Evolutionary conservation across 306 rosid genomes (phyloP), one percentile per base, ranked within the genome.

Genomic region (Quercus alba): DNA sequence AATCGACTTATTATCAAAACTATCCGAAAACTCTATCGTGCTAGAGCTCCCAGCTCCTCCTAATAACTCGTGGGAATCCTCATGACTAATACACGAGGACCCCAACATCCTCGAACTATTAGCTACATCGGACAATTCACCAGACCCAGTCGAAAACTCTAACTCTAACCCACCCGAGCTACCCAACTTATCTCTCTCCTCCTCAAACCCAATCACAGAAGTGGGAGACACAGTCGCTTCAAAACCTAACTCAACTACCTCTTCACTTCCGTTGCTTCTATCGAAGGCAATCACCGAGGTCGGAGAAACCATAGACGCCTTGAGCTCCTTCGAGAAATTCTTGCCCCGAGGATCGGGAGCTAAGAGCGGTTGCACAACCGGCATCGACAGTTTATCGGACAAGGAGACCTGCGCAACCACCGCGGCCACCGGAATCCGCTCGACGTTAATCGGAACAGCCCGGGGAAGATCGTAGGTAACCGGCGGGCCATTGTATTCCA

Each of bases 331-430:
- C 5, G 94, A 92, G 74, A 93, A 87, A 56, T 81, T 77, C 20
- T 83, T 90, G 63, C 73, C 57, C 41, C 83, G 75, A 57, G 81
- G 70, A 59, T 84, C 89, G 59, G 89, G 88, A 6, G 91, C 83
- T 1, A 87, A 58, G 15, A 94, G 86, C 70, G 97, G 93, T 66
- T 96, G 98, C 61, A 91, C 99, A 64, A 96, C 99, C 7, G 99
- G 98, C 86, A 93, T 68, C 3, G 92, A 79, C 56, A 88, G 19
- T 14, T 86, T 84, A 57, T 89, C 86, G 7, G 91, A 66, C 49
- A 88, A 41, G 3, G 91, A 58, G 5, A 90, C 87, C 80, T 89
- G 86, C 3, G 85, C 79, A 3, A 90, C 91, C 51, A 83, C 94
- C 0, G 91, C 84, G 15, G 93, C 92, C 72, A 90, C 90, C 21